These are phyloP conservation scores for Cephalotrichum gorgonifer DNA, from an alignment of 2,329 filamentous ascomycete genomes.

Conservation along the genomic window DNA sequence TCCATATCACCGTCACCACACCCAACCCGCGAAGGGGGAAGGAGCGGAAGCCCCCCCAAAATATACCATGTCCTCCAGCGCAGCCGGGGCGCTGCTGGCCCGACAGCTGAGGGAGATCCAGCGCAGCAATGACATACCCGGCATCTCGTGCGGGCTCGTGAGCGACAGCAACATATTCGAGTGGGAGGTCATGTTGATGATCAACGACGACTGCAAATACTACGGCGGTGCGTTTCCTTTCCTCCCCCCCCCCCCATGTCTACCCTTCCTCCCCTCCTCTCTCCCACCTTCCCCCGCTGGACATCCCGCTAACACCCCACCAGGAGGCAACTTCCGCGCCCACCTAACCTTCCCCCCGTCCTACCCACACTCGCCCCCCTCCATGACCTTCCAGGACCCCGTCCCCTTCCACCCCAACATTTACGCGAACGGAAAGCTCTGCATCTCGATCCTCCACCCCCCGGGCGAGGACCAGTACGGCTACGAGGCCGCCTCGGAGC, in stretches of 20 bases:
- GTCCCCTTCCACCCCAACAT: constrained; percentile 92
- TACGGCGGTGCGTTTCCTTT: constrained; percentile 62
- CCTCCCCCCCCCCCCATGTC: neutral
- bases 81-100: constrained; percentile 55
- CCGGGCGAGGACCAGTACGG: constrained; percentile 90
- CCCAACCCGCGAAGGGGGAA: neutral
- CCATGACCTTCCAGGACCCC: constrained; percentile 74
- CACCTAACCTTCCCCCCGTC: constrained; percentile 70
- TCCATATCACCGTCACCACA: neutral
- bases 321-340: constrained; percentile 88
- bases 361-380: constrained; percentile 82
- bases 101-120: constrained; percentile 94
- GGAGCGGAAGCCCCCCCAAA: neutral
- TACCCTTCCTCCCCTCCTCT: neutral
- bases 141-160: constrained; percentile 85
- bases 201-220: constrained; percentile 84
- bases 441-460: constrained; percentile 94
- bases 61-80: constrained; percentile 20
- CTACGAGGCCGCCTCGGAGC: constrained; percentile 81
- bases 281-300: neutral
- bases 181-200: constrained; percentile 99
- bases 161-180: constrained; percentile 83
- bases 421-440: constrained; percentile 77
- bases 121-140: constrained; percentile 78
- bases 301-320: neutral